Conservation (phyloP, 805 yeast species). For the Lipomyces kockii region DNA sequence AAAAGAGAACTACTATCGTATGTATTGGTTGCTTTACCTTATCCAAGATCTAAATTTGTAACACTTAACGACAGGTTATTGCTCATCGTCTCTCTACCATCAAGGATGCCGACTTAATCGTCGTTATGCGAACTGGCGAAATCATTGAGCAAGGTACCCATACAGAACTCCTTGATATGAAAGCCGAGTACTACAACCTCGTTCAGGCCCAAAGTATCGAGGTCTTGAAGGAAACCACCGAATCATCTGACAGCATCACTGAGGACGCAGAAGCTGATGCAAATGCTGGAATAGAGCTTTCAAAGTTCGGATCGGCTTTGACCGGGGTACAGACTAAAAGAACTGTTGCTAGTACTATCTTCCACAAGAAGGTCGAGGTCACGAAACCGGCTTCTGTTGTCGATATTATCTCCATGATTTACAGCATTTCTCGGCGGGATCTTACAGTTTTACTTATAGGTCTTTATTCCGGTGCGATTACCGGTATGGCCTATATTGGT, state of each 20-base stretch:
- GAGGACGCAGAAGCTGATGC: slow-evolving; percentile 22
- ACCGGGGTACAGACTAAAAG: slow-evolving; percentile 14
- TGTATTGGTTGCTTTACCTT: slow-evolving; percentile 45
- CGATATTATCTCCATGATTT: slow-evolving; percentile 22
- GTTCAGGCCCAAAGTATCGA: slow-evolving; percentile 42
- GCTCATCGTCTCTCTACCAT: slow-evolving; percentile 60
- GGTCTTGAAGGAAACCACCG: slow-evolving; percentile 12
- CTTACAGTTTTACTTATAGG: slow-evolving; percentile 25
- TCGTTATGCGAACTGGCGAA: slow-evolving; percentile 52
- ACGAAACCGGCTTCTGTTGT: slow-evolving; percentile 10
- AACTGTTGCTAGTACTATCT: slow-evolving; percentile 16
- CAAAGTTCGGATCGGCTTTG: slow-evolving; percentile 14
- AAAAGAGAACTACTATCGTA: slow-evolving; percentile 51
- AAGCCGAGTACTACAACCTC: slow-evolving; percentile 40
- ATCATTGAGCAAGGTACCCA: slow-evolving; percentile 51
- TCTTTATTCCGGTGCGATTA: slow-evolving; percentile 28
- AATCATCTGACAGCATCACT: slow-evolving; percentile 19
- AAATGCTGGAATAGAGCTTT: slow-evolving; percentile 22
- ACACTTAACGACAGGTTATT: slow-evolving; percentile 53
- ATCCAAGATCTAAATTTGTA: slow-evolving; percentile 41
- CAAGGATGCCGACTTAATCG: slow-evolving; percentile 54
- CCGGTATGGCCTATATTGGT: slow-evolving; percentile 30
- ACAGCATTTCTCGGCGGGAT: slow-evolving; percentile 21
- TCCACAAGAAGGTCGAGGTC: slow-evolving; percentile 6
- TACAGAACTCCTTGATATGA: slow-evolving; percentile 39